Base-by-base conservation (phyloP, 345 rosid species). In the Populus davidiana region DNA sequence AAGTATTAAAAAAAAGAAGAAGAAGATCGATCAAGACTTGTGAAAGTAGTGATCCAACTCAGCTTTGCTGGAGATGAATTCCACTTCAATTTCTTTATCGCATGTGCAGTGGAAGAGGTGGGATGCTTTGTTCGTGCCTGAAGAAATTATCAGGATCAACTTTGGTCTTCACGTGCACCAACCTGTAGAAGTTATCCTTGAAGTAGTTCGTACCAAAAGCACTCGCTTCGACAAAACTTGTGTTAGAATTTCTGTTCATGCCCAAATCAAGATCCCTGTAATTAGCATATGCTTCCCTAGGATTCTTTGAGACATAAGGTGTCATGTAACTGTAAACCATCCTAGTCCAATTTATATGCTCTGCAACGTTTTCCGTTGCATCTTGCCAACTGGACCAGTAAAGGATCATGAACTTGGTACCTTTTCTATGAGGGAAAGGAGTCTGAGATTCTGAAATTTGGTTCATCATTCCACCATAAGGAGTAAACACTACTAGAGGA, bases 401-500 rank as follows among this genome's bases (percentile, higher is more conserved):
- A 81, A 13, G 72, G 80, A 14, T 86, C 70, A 29, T 79, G 78
- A 76, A 83, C 36, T 76, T 1, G 6, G 36, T 59, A 1, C 85
- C 83, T 21, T 76, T 69, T 69, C 85, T 76, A 13, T 76, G 85
- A 10, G 85, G 85, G 31, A 83, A 83, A 4, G 85, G 81, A 33
- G 44, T 83, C 17, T 44, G 56, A 12, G 66, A 47, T 5, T 83
- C 96, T 0, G 86, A 56, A 67, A 93, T 89, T 36, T 75, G 78
- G 25, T 80, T 79, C 94, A 88, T 39, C 43, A 0, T 39, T 39
- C 43, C 43, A 39, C 43, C 43, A 1, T 39, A 39, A 2, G 43
- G 43, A 13, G 78, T 90, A 90, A 87, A 90, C 73, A 88, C 84
- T 87, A 83, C 83, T 75, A 84, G 13, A 0, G 96, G 86, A 8